A percentile compares a stretch with the other conserved stretches of the same genome.
These are phyloP conservation scores for Silene noctiflora DNA, from an alignment of 179 eudicot genomes.

Conservation along the genomic window DNA sequence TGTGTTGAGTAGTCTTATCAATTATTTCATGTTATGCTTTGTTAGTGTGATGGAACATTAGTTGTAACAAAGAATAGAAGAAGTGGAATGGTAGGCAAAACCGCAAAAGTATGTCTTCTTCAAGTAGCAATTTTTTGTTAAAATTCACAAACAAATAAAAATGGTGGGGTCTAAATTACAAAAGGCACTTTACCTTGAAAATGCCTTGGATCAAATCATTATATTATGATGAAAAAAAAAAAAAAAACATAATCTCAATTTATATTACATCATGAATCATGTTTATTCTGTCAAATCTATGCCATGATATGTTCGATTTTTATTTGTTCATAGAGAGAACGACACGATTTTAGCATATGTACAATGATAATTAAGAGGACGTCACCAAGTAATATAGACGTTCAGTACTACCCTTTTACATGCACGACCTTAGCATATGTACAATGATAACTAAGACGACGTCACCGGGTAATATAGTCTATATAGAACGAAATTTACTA, in stretches of 20 bases:
- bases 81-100: constrained; percentile 8
- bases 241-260: neutral
- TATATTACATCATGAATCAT: neutral
- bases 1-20: neutral
- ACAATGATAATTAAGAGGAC: too few relatives aligned
- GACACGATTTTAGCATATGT: too few relatives aligned
- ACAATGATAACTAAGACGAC: too few relatives aligned
- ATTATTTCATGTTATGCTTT: neutral
- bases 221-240: neutral
- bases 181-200: constrained; percentile 24
- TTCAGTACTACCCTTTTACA: too few relatives aligned
- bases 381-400: too few relatives aligned
- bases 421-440: too few relatives aligned
- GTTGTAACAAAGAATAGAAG: constrained; percentile 4
- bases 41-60: constrained; percentile 8
- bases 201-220: neutral
- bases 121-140: constrained; percentile 22
- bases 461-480: too few relatives aligned
- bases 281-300: neutral
- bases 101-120: neutral
- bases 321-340: too few relatives aligned
- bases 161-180: constrained; percentile 18
- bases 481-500: too few relatives aligned
- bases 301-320: too few relatives aligned
- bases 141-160: constrained; percentile 18